These are phyloP conservation scores for Crassisporium funariophilum DNA, from an alignment of 768 basidiomycete species.

Conservation along the genomic window DNA sequence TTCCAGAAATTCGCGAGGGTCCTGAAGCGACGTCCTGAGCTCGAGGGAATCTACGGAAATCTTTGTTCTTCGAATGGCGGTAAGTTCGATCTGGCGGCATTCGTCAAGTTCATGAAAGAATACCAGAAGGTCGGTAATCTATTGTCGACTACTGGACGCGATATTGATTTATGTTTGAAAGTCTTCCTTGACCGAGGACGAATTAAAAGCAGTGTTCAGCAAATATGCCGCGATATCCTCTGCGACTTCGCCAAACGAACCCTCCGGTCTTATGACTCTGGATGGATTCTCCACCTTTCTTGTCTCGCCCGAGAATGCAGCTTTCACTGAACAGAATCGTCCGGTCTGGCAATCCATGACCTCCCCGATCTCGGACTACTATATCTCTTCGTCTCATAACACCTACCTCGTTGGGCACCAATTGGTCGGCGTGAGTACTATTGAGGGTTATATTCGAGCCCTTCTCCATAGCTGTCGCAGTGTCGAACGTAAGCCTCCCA, in stretches of 20 bases:
- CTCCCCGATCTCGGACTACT: conserved; percentile 84
- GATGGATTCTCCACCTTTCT: conserved; percentile 81
- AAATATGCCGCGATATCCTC: conserved; percentile 31
- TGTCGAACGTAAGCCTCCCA: conserved; percentile 71
- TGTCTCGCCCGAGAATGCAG: conserved; percentile 73
- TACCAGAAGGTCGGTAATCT: conserved; percentile 41
- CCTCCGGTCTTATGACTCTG: conserved; percentile 41
- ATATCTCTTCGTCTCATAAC: conserved; percentile 90
- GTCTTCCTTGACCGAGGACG: conserved; percentile 35
- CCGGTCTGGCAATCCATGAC: conserved; percentile 84
- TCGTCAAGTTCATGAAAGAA: conserved; percentile 47
- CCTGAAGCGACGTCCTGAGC: conserved; percentile 83
- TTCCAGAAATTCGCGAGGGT: conserved; percentile 84
- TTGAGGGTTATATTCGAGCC: conserved; percentile 92
- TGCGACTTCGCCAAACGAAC: conserved; percentile 15
- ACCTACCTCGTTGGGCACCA: conserved; percentile 90
- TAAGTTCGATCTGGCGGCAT: conserved; percentile 43
- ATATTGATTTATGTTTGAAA: conserved; percentile 17
- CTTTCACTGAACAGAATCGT: conserved; percentile 41
- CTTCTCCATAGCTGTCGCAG: conserved; percentile 89
- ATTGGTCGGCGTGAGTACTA: conserved; percentile 83
- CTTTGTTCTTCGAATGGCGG: conserved; percentile 32
- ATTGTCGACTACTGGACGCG: neutral
- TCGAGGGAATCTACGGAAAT: conserved; percentile 63
- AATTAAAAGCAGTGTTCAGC: conserved; percentile 37